These are phyloP conservation scores for Suhomyces ambrosiae DNA, from an alignment of 1,139 yeast genomes.

Conservation along the genomic window DNA sequence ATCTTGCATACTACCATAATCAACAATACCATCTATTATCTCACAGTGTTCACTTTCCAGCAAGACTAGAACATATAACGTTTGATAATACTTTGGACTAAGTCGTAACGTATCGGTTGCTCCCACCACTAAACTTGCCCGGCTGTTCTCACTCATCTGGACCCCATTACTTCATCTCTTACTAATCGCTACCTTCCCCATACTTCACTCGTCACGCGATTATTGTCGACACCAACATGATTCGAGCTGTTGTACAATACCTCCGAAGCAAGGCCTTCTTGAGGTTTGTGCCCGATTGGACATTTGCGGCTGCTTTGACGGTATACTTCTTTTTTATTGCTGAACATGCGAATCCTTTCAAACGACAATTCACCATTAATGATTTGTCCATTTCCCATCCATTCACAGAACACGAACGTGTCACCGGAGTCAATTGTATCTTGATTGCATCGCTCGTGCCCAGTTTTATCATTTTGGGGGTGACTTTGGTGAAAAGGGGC, in stretches of 20 bases:
- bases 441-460: slow-evolving; percentile 44
- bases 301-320: slow-evolving; percentile 28
- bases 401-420: slow-evolving; percentile 65
- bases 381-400: slow-evolving; percentile 66
- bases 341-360: slow-evolving; percentile 35
- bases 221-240: no score
- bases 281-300: slow-evolving; percentile 37
- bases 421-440: slow-evolving; percentile 40
- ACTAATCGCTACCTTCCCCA: no score
- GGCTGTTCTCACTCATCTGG: no score
- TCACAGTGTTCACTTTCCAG: no score
- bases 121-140: no score
- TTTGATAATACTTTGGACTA: no score
- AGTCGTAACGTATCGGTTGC: no score
- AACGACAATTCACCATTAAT: slow-evolving; percentile 25
- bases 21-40: no score
- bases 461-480: slow-evolving; percentile 29
- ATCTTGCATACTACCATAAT: not conserved
- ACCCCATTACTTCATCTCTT: no score
- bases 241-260: slow-evolving; percentile 14
- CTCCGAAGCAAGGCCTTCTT: slow-evolving; percentile 19
- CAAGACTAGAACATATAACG: no score
- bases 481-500: slow-evolving; percentile 32
- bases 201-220: no score
- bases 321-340: slow-evolving; percentile 37